These are phyloP conservation scores for Leccinum variicolor DNA, from an alignment of 768 basidiomycete genomes.

Conservation along the genomic window DNA sequence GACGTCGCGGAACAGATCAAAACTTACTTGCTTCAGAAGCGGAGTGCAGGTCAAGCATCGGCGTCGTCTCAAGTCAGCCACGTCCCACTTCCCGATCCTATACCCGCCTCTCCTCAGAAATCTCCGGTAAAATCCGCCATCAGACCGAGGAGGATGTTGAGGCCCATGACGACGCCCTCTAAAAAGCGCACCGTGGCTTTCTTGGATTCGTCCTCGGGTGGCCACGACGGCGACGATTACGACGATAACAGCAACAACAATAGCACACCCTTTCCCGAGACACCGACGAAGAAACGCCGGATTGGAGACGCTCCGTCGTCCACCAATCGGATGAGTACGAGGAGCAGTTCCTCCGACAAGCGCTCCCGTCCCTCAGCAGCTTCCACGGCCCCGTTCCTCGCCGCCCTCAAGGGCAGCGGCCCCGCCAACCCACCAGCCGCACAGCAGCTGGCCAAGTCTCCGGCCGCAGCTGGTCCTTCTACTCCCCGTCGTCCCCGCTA, in stretches of 20 bases:
- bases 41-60: neutral
- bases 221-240: conserved; percentile 25
- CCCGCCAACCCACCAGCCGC: conserved; percentile 1
- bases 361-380: neutral
- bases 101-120: conserved; percentile 13
- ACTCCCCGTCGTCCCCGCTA: conserved; percentile 21
- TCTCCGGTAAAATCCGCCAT: conserved; percentile 18
- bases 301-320: conserved; percentile 16
- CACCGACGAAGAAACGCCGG: conserved; percentile 43
- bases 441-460: neutral
- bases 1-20: conserved; percentile 24
- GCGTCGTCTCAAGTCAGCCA: neutral
- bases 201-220: conserved; percentile 7
- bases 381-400: conserved; percentile 16
- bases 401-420: conserved; percentile 10
- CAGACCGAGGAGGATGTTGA: conserved; percentile 1
- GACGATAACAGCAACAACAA: neutral
- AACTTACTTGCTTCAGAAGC: conserved; percentile 4
- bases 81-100: neutral
- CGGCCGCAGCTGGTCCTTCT: conserved; percentile 18
- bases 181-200: conserved; percentile 33
- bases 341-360: conserved; percentile 11
- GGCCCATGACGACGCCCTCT: conserved; percentile 16
- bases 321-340: conserved; percentile 7
- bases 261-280: conserved; percentile 30